Base-by-base conservation (phyloP, 2,329 filamentous ascomycete species). In the Curvularia hawaiiensis region DNA sequence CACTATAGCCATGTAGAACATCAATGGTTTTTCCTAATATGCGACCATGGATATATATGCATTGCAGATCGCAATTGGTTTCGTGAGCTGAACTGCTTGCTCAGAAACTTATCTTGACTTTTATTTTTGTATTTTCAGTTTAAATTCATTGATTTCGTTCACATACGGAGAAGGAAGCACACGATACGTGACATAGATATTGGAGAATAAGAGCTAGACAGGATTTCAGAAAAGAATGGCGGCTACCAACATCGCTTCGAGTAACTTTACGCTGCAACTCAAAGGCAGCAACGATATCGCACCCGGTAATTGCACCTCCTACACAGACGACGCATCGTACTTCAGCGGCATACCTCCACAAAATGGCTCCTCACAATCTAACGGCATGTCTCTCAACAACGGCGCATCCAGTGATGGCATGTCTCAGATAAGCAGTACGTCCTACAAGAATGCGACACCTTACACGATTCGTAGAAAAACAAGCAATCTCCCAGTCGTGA, bases 401-500 rank as follows among this genome's bases (percentile, higher is more conserved):
- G 45, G 38, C 5, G n/a, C 28, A 2, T 20, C 41, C 20, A 16
- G 28, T 5, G 35, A 47, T 16, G 45, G 31, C 31, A 52, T 14
- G 16, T 39, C 30, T 8, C 30, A 52, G 3, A 18, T 16, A 24
- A 46, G 40, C 50, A 18, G 30, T 18, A 20, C 28, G 14, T 43
- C 50, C 11, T 40, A 30, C 7, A 24, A 43, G 2, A 56, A 43
- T 3, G 49, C 43, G 24, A n/a, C 46, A 10, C 26, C 46, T 20
- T 16, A 45, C 14, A 52, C 28, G 6, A 53, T 53, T 12, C 35
- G 41, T 3, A 18, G 16, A 30, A 16, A 22, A 41, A 18, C 39
- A 14, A 46, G 38, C 20, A 12, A 51, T 0, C 64, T 67, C 7
- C 71, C 70, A 9, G 66, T 79, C 20, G 60, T 79, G 9, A 70